Conservation (phyloP, 257 asterid genomes). For the Solanum arcanum region DNA sequence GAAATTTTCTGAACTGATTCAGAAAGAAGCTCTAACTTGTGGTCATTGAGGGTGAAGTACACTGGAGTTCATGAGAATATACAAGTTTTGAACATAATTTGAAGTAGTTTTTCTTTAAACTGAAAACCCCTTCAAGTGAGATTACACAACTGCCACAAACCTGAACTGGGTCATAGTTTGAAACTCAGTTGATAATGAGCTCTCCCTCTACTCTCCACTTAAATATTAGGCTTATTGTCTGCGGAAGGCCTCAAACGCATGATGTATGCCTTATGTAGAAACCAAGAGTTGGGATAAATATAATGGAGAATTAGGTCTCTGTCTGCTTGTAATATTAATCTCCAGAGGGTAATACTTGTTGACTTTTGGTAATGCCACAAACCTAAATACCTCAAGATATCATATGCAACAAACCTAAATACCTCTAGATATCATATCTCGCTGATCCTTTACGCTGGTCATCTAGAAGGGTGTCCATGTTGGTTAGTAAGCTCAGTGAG, state of each 20-base stretch:
- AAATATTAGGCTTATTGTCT: not conserved
- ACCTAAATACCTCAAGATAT: not conserved
- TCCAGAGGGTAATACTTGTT: not conserved
- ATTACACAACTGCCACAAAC: not conserved
- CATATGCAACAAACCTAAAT: not conserved
- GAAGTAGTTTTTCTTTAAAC: not conserved
- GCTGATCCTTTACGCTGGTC: not conserved
- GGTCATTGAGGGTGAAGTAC: not conserved
- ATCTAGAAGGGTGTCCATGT: not conserved
- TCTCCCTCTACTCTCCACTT: not conserved
- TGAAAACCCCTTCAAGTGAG: not conserved
- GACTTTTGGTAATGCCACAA: not conserved
- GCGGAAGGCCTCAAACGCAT: not conserved
- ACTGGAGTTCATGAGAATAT: not conserved
- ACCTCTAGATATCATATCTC: not conserved
- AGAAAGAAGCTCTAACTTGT: not conserved
- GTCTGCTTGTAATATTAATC: not conserved
- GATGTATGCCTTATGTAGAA: not conserved
- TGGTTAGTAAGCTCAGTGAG: not conserved
- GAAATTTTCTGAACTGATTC: not conserved
- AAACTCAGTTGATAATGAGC: not conserved
- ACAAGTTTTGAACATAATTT: not conserved
- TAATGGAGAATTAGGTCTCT: not conserved
- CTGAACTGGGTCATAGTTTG: not conserved
- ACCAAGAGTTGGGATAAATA: not conserved